Evolutionary conservation across 495 filamentous ascomycete species (phyloP).

Genomic region (Penicillium herquei): DNA sequence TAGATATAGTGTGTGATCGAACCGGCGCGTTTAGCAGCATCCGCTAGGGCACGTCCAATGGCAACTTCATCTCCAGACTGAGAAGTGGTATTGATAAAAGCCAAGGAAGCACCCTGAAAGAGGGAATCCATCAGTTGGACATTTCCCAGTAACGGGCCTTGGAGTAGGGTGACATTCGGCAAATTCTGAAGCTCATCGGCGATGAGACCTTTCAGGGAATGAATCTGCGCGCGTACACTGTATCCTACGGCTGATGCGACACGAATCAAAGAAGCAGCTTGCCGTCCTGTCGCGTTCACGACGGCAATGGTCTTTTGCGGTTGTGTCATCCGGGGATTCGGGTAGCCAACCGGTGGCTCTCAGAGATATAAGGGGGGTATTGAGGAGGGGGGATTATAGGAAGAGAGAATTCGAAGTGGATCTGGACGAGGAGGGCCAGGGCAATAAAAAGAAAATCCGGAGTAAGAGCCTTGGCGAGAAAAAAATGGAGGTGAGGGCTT

Average conservation of each 20-base stretch:
- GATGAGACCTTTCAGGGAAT: constrained; percentile 76
- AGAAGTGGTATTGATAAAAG: constrained; percentile 98
- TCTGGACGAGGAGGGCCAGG: constrained; percentile 6
- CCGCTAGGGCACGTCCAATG: constrained; percentile 81
- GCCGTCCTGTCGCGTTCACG: constrained; percentile 88
- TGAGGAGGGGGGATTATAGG: constrained; percentile 5
- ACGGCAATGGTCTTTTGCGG: constrained; percentile 78
- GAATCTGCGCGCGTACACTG: constrained; percentile 82
- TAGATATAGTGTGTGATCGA: constrained; percentile 87
- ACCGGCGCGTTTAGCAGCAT: constrained; percentile 81
- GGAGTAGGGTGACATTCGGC: constrained; percentile 79
- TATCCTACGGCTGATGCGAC: constrained; percentile 91
- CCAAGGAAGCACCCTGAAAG: constrained; percentile 79
- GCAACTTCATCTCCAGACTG: constrained; percentile 87
- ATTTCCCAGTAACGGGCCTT: constrained; percentile 76
- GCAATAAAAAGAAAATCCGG: constrained; percentile 25
- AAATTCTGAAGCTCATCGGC: constrained; percentile 77
- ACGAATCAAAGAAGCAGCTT: constrained; percentile 89
- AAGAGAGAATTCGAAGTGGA: constrained; percentile 9
- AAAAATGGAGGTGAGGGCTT: constrained; percentile 23
- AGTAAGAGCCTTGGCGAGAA: constrained; percentile 31
- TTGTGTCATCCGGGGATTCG: constrained; percentile 41
- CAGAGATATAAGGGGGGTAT: not conserved
- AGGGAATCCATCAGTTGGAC: constrained; percentile 67
- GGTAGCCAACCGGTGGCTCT: constrained; percentile 2